phyloP scores from a whole-genome alignment of 768 basidiomycete species.

The Boletus vermiculosoides region DNA sequence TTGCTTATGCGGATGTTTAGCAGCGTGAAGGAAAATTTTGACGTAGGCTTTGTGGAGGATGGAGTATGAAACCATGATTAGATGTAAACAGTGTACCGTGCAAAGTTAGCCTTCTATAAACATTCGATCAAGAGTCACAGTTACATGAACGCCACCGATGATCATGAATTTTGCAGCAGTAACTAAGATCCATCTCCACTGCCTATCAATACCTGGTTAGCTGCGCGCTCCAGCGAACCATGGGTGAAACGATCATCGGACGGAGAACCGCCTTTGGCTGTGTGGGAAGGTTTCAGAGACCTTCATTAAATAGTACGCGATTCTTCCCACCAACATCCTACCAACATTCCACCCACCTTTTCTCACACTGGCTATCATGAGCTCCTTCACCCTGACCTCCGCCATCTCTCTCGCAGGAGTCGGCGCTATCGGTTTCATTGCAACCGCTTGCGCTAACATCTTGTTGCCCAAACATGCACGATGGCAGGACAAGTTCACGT shows the following conservation, averaged over 20 bases:
- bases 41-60: slow-evolving; percentile 63
- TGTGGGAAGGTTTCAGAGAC: neutral
- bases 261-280: no score
- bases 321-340: neutral
- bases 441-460: slow-evolving; percentile 50
- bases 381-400: slow-evolving; percentile 56
- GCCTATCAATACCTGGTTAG: no score
- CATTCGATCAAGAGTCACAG: no score
- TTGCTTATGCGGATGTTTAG: slow-evolving; percentile 72
- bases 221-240: no score
- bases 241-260: no score
- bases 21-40: slow-evolving; percentile 75
- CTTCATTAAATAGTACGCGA: neutral
- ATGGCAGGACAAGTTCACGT: slow-evolving; percentile 65
- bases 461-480: slow-evolving; percentile 62
- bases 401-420: slow-evolving; percentile 64
- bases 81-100: neutral
- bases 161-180: no score
- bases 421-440: slow-evolving; percentile 46
- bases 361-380: slow-evolving; percentile 15
- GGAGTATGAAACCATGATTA: slow-evolving; percentile 43
- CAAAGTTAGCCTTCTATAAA: no score
- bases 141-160: no score
- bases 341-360: neutral
- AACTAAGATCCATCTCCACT: no score